Conservation (phyloP, 2,329 filamentous ascomycete genomes). For the Cordyceps sp. region DNA sequence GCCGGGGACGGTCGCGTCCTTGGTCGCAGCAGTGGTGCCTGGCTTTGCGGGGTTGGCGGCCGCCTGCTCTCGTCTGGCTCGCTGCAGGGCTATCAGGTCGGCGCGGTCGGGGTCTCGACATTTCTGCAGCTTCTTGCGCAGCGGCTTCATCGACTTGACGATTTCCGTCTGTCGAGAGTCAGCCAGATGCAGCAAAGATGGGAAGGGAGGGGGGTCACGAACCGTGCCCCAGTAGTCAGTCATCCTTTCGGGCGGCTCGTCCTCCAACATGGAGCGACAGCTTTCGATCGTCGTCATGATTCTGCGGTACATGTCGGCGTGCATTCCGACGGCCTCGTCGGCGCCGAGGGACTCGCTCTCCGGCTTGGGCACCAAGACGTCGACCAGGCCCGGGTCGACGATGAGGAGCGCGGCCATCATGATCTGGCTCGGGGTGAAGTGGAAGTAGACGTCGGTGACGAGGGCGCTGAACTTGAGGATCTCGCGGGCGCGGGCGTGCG, state of each 20-base stretch:
- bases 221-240: constrained; percentile 36
- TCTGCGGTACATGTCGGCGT: constrained; percentile 23
- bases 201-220: constrained; percentile 5
- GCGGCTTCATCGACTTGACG: constrained; percentile 29
- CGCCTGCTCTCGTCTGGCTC: constrained; percentile 40
- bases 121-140: constrained; percentile 53
- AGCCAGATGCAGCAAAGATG: not conserved
- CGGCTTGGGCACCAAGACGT: constrained; percentile 26
- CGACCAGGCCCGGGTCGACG: constrained; percentile 49
- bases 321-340: constrained; percentile 7
- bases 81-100: constrained; percentile 53
- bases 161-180: constrained; percentile 22
- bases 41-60: constrained; percentile 27
- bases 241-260: constrained; percentile 39
- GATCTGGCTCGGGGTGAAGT: constrained; percentile 88
- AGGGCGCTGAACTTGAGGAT: constrained; percentile 66
- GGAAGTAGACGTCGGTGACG: constrained; percentile 90
- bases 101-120: constrained; percentile 61
- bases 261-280: constrained; percentile 37
- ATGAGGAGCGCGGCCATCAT: constrained; percentile 69
- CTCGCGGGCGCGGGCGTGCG: constrained; percentile 57
- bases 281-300: constrained; percentile 29
- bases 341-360: constrained; percentile 14
- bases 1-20: constrained; percentile 31
- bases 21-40: constrained; percentile 9